Conservation (phyloP, 2,329 filamentous ascomycete species). For the Penicillium sclerotiorum region DNA sequence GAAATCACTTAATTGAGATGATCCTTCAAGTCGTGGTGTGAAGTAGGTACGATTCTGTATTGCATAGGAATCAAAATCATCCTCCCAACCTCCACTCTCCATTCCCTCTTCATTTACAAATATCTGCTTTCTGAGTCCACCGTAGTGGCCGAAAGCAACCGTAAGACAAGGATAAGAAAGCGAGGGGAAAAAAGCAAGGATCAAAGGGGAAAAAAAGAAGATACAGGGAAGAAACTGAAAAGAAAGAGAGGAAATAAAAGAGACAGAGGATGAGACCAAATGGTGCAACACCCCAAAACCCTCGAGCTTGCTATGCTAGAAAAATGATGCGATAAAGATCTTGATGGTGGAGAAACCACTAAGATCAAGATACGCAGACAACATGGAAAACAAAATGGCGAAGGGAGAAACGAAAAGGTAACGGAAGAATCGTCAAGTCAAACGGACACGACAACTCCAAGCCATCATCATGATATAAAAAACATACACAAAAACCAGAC, state of each 20-base stretch:
- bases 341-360: conserved; percentile 6
- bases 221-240: conserved; percentile 4
- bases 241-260: conserved; percentile 12
- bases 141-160: no score
- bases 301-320: conserved; percentile 43
- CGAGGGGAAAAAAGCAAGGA: background rate
- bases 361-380: conserved; percentile 10
- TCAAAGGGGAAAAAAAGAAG: background rate
- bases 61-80: no score
- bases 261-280: conserved; percentile 22
- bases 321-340: conserved; percentile 28
- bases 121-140: no score
- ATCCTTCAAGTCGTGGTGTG: no score
- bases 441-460: conserved; percentile 13
- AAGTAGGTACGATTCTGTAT: no score
- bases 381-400: conserved; percentile 7
- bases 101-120: background rate
- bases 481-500: conserved; percentile 16
- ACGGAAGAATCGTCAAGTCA: conserved; percentile 26
- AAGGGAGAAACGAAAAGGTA: conserved; percentile 26
- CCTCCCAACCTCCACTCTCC: no score
- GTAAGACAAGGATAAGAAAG: no score
- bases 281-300: conserved; percentile 24
- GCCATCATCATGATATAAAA: no score
- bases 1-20: no score